These are phyloP conservation scores for Murraya koenigii DNA, from an alignment of 345 rosid genomes.

Conservation along the genomic window DNA sequence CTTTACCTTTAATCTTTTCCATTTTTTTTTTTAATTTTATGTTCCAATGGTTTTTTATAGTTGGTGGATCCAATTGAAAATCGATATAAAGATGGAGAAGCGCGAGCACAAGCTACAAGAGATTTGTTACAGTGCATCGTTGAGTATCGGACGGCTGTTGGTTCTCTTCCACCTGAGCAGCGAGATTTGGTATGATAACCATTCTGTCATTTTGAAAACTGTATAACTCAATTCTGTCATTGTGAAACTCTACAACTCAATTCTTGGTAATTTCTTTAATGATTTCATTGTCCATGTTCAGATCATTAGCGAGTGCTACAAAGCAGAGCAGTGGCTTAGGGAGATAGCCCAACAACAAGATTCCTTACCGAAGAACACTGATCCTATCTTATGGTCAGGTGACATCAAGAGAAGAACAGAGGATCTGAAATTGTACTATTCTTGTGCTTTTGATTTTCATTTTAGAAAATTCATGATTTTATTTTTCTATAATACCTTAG, in stretches of 20 bases:
- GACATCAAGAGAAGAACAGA: slow-evolving; percentile 43
- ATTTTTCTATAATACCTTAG: neutral
- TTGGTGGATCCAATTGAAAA: slow-evolving; percentile 52
- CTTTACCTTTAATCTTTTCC: neutral
- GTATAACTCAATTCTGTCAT: neutral
- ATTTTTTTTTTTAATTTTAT: neutral
- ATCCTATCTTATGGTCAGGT: slow-evolving; percentile 49
- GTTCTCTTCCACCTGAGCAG: slow-evolving; percentile 38
- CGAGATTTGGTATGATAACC: slow-evolving; percentile 33
- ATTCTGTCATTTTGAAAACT: slow-evolving; percentile 4
- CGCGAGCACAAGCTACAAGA: slow-evolving; percentile 42
- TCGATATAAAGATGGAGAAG: slow-evolving; percentile 54
- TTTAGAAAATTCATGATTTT: slow-evolving; percentile 2
- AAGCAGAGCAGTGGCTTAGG: slow-evolving; percentile 59
- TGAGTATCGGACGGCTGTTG: slow-evolving; percentile 30
- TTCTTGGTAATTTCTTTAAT: neutral
- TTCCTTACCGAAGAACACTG: slow-evolving; percentile 39
- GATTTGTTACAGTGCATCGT: slow-evolving; percentile 38
- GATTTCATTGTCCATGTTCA: slow-evolving; percentile 21
- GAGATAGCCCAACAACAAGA: slow-evolving; percentile 50
- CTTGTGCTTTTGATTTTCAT: neutral
- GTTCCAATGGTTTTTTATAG: slow-evolving; percentile 18
- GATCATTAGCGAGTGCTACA: slow-evolving; percentile 44
- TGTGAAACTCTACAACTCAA: neutral
- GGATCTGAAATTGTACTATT: slow-evolving; percentile 40